Conservation (phyloP, 192 early-diverging fungal species). For the Coemansia sp. region DNA sequence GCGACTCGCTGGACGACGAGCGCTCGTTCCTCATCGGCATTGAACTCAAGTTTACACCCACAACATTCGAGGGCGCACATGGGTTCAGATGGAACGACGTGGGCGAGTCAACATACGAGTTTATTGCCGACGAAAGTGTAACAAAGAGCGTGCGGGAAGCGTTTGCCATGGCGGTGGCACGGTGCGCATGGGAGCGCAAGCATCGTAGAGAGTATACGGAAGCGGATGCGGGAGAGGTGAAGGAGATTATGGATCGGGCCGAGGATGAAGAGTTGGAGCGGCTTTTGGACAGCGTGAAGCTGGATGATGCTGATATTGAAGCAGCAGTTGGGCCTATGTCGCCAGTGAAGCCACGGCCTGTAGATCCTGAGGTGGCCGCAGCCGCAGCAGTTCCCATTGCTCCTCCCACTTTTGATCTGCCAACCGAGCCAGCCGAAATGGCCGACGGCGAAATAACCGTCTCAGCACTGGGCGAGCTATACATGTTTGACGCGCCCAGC, state of each 20-base stretch:
- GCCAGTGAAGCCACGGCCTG: background rate
- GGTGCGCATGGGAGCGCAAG: constrained; percentile 47
- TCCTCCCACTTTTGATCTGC: constrained; percentile 24
- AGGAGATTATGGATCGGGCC: constrained; percentile 23
- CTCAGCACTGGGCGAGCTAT: constrained; percentile 57
- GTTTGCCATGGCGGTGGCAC: constrained; percentile 39
- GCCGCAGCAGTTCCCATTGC: background rate
- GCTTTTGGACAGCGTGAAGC: constrained; percentile 32
- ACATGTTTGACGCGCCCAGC: constrained; percentile 61
- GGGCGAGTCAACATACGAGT: constrained; percentile 21
- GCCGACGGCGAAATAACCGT: constrained; percentile 53
- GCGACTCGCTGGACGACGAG: constrained; percentile 62
- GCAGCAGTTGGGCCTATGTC: constrained; percentile 13
- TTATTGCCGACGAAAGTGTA: constrained; percentile 19
- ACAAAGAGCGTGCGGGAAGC: constrained; percentile 21
- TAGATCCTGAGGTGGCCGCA: constrained; percentile 1
- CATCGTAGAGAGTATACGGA: constrained; percentile 21
- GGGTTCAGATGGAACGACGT: constrained; percentile 43
- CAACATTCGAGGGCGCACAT: constrained; percentile 19
- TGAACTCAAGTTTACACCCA: constrained; percentile 29
- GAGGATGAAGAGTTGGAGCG: constrained; percentile 41
- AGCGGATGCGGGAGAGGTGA: constrained; percentile 25
- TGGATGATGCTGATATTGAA: constrained; percentile 28
- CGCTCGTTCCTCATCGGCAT: constrained; percentile 66
- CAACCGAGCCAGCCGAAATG: constrained; percentile 24